Percentiles rank a stretch among this genome's conserved stretches.
These are phyloP conservation scores for Rhizopogon salebrosus DNA, from an alignment of 768 basidiomycete species.

Conservation along the genomic window DNA sequence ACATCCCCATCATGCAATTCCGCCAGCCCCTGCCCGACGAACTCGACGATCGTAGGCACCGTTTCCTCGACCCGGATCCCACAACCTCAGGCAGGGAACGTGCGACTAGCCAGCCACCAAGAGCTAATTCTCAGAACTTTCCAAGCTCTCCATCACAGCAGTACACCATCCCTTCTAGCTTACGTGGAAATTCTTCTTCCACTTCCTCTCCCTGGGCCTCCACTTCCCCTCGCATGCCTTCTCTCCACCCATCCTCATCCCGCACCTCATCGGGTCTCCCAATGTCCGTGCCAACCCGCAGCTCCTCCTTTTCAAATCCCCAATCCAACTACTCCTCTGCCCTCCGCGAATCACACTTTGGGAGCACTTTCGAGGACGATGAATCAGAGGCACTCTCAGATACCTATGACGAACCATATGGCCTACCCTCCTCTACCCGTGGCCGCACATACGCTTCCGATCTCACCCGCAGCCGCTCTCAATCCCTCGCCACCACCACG, in stretches of 20 bases:
- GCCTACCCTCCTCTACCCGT: slow-evolving; percentile 42
- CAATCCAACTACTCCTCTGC: slow-evolving; percentile 55
- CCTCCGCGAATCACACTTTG: slow-evolving; percentile 65
- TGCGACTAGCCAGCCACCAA: slow-evolving; percentile 68
- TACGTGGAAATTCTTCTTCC: slow-evolving; percentile 24
- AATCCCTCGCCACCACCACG: slow-evolving; percentile 58
- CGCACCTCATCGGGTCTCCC: slow-evolving; percentile 31
- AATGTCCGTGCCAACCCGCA: slow-evolving; percentile 59
- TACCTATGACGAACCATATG: slow-evolving; percentile 56
- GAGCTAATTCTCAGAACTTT: slow-evolving; percentile 40
- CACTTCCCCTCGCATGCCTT: slow-evolving; percentile 33
- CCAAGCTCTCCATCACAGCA: slow-evolving; percentile 50
- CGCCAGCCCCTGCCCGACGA: slow-evolving; percentile 38
- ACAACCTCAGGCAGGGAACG: slow-evolving; percentile 51
- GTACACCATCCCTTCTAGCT: slow-evolving; percentile 44
- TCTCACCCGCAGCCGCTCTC: slow-evolving; percentile 68
- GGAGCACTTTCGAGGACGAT: slow-evolving; percentile 79
- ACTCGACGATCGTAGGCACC: slow-evolving; percentile 50
- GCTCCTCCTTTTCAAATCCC: slow-evolving; percentile 61
- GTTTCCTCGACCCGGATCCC: slow-evolving; percentile 43
- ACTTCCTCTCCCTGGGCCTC: slow-evolving; percentile 34
- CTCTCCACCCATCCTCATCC: slow-evolving; percentile 34
- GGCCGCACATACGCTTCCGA: slow-evolving; percentile 62
- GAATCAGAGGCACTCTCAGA: slow-evolving; percentile 63
- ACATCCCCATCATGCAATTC: slow-evolving; percentile 28